A percentile compares a stretch with the other conserved stretches of the same genome.
phyloP scores from a whole-genome alignment of 257 asterid species.

The Penstemon newberryi region DNA sequence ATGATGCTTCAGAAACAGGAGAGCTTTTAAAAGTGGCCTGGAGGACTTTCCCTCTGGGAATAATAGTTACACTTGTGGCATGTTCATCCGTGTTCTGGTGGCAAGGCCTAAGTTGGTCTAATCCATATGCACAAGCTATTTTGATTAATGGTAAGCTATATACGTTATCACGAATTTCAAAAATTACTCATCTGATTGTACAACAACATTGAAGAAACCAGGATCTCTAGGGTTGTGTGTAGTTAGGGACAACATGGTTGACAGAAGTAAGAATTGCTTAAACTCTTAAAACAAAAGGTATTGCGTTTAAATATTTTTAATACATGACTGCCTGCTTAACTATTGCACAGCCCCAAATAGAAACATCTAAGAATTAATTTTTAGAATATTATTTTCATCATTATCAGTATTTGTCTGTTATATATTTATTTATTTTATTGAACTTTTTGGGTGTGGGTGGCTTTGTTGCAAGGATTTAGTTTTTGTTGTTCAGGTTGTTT shows the following conservation, averaged over 20 bases:
- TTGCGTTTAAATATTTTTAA: constrained; percentile 6
- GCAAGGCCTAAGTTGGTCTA: constrained; percentile 70
- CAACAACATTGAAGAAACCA: neutral
- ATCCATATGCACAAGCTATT: constrained; percentile 82
- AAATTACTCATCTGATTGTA: neutral
- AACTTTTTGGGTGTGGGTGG: constrained; percentile 11
- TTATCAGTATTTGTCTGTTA: neutral
- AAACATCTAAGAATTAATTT: neutral
- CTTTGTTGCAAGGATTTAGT: neutral
- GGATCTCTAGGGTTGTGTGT: constrained; percentile 2
- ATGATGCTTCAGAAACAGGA: constrained; percentile 53
- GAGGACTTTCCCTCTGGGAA: constrained; percentile 80
- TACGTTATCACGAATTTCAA: constrained; percentile 3
- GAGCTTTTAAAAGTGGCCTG: constrained; percentile 86
- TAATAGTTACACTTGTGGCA: constrained; percentile 56
- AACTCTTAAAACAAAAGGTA: constrained; percentile 10
- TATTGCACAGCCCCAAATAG: neutral
- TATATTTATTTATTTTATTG: no score
- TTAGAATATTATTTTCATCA: neutral
- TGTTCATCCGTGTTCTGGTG: constrained; percentile 78
- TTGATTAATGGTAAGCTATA: constrained; percentile 69
- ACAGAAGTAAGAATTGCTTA: neutral
- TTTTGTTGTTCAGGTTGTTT: neutral
- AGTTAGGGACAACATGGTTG: constrained; percentile 7
- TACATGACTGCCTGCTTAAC: neutral